phyloP scores from a whole-genome alignment of 202 grass and related monocot genomes.

The Schoenoplectus triqueter region DNA sequence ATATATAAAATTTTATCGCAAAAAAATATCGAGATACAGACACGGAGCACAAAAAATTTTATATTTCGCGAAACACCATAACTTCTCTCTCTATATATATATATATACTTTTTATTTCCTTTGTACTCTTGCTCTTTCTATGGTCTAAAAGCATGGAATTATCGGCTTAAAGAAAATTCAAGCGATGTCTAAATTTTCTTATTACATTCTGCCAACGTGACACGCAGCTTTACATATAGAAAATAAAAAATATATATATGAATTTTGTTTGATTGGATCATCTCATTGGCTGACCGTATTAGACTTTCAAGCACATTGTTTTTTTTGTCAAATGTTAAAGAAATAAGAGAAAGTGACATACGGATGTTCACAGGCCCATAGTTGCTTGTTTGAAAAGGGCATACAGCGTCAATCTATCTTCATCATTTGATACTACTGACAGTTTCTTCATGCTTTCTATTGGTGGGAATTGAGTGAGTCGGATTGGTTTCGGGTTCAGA shows the following conservation, averaged over 20 bases:
- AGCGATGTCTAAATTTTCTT: background rate
- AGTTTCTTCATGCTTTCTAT: slow-evolving; percentile 41
- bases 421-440: slow-evolving; percentile 48
- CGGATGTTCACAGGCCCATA: slow-evolving; percentile 55
- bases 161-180: background rate
- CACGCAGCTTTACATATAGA: background rate
- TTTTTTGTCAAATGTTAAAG: background rate
- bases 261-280: background rate
- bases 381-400: slow-evolving; percentile 69
- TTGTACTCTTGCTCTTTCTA: too few relatives aligned
- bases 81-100: too few relatives aligned
- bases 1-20: too few relatives aligned
- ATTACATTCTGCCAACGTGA: background rate
- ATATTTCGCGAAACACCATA: too few relatives aligned
- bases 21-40: too few relatives aligned
- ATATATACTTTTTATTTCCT: too few relatives aligned
- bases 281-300: background rate
- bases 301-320: background rate
- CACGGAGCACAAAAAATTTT: too few relatives aligned
- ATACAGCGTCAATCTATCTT: slow-evolving; percentile 54
- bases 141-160: background rate
- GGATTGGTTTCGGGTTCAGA: too few relatives aligned
- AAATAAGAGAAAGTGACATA: slow-evolving; percentile 31
- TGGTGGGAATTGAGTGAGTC: too few relatives aligned
- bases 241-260: background rate